Conservation (phyloP, 225 moss, liverwort and hornwort species). For the Anthoceros angustus region DNA sequence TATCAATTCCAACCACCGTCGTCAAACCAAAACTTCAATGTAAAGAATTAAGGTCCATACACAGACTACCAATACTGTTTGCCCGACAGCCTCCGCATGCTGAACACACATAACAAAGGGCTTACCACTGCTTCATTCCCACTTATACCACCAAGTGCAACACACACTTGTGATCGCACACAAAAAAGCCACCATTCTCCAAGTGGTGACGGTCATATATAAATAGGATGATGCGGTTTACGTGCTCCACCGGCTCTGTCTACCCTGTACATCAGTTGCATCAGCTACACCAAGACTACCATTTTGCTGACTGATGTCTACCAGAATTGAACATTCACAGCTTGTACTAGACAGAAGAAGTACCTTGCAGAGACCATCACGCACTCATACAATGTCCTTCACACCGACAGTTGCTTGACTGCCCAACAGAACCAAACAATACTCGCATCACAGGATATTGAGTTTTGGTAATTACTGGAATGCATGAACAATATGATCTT, state of each 20-base stretch:
- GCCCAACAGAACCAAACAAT: slow-evolving; percentile 8
- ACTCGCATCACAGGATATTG: not conserved
- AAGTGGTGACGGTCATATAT: slow-evolving; percentile 94
- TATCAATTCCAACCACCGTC: not conserved
- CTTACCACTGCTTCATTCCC: slow-evolving; percentile 50
- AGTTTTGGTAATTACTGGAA: slow-evolving; percentile 3
- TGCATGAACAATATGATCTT: slow-evolving; percentile 15
- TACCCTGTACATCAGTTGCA: slow-evolving; percentile 34
- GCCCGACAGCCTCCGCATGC: not conserved
- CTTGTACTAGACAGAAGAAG: not conserved
- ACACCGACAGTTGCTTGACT: slow-evolving; percentile 74
- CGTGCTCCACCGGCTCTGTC: slow-evolving; percentile 89
- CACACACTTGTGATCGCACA: slow-evolving; percentile 57
- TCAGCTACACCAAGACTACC: not conserved
- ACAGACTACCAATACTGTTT: not conserved
- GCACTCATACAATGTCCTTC: slow-evolving; percentile 71
- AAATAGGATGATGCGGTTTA: slow-evolving; percentile 69
- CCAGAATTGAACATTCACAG: not conserved
- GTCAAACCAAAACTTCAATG: too few relatives aligned
- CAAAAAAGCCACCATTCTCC: slow-evolving; percentile 93
- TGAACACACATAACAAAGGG: not conserved
- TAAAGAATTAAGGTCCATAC: not conserved
- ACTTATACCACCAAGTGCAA: slow-evolving; percentile 72
- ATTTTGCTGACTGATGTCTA: too few relatives aligned
- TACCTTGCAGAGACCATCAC: slow-evolving; percentile 80